Evolutionary conservation across 2,329 filamentous ascomycete species (phyloP), one percentile per base, ranked within the genome.

Genomic region (Colletotrichum melonis): DNA sequence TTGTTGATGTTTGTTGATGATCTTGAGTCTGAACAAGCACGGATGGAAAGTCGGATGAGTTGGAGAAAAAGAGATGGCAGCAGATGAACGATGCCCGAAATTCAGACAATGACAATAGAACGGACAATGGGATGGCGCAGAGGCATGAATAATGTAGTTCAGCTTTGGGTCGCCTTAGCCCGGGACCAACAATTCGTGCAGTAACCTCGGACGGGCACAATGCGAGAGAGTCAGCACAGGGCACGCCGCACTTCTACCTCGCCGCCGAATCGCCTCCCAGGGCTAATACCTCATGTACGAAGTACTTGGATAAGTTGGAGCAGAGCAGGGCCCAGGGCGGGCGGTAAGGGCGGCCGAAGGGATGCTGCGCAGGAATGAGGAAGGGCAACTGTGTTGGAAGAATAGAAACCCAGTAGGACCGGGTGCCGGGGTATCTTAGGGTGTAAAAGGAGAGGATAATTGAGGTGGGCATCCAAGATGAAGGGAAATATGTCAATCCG

Each of bases 131-230:
- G 52, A 57, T 52, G 52, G 63, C 52, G 63, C 32, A 46, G 16
- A 38, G 30, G 63, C 63, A 66, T 35, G 52, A 57, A n/a, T 58
- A 46, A 66, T 57, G 63, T 58, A 66, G 63, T 56, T 11, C 52
- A 56, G 16, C 32, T 42, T 32, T 35, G 46, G n/a, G 49, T 54
- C 60, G 35, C 35, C n/a, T 35, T 63, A 63, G 46, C 12, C 46
- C 46, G 28, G 60, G 42, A 19, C 60, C 60, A 14, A 49, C 60
- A 30, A 12, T 52, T 24, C 8, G 30, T 63, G 69, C 49, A 69
- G 28, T 52, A 72, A 52, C 69, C 42, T 72, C 49, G 69, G 69
- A 72, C 69, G 57, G 19, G 19, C 28, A 28, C 12, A 32, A 22
- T 26, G 26, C 14, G 30, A 54, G 26, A 35, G 49, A 69, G 38